These are phyloP conservation scores for Debaryomycetaceae sp. DNA, from an alignment of 1,139 yeast genomes.

Conservation along the genomic window DNA sequence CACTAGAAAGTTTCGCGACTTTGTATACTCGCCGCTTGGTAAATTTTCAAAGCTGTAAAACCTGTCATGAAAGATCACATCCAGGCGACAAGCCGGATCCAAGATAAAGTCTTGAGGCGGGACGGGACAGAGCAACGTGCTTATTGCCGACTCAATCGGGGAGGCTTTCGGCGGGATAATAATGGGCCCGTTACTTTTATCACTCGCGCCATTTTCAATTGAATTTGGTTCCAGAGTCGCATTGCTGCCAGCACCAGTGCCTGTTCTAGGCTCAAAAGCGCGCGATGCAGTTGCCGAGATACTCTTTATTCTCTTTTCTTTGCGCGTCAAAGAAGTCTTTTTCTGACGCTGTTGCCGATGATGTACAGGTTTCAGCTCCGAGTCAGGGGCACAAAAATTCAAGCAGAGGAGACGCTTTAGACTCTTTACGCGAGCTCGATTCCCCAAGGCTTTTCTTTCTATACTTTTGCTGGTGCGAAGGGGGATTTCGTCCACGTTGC, in stretches of 20 bases:
- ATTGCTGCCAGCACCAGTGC: neutral
- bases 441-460: conserved; percentile 1
- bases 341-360: no score
- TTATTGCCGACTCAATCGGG: conserved; percentile 33
- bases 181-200: neutral
- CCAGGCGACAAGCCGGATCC: conserved; percentile 34
- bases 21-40: conserved; percentile 24
- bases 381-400: neutral
- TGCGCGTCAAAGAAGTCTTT: neutral
- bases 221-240: neutral
- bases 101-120: conserved; percentile 24
- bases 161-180: conserved; percentile 36
- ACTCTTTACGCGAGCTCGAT: neutral
- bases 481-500: conserved; percentile 6
- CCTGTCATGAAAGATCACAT: conserved; percentile 70
- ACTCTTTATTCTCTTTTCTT: conserved; percentile 14
- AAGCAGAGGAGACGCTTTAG: neutral
- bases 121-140: conserved; percentile 31
- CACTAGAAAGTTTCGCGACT: conserved; percentile 1
- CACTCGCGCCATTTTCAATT: neutral
- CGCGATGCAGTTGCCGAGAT: conserved; percentile 17
- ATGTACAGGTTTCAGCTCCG: no score
- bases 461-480: conserved; percentile 6
- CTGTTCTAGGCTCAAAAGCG: neutral
- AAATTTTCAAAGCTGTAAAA: conserved; percentile 54